phyloP scores from a whole-genome alignment of 208 protist genomes.

The Kentomonas sorsogonicus region DNA sequence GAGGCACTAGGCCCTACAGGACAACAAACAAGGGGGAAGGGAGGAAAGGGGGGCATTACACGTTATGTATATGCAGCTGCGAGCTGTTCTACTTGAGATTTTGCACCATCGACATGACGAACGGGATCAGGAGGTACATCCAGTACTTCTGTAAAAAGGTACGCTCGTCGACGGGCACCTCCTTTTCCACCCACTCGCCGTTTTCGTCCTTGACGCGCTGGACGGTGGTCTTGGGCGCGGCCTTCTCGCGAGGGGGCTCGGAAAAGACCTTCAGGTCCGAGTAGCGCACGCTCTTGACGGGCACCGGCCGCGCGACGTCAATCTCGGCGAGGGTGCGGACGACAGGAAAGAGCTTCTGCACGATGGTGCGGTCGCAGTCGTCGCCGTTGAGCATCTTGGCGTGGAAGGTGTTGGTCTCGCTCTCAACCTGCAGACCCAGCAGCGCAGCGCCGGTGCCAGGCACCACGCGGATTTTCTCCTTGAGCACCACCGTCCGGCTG shows the following conservation, averaged over 20 bases:
- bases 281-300: constrained; percentile 55
- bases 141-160: constrained; percentile 89
- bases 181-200: constrained; percentile 57
- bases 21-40: too few species aligned
- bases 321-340: constrained; percentile 47
- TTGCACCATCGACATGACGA: constrained; percentile 64
- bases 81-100: constrained; percentile 30
- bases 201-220: constrained; percentile 38
- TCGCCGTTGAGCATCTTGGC: constrained; percentile 79
- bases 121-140: constrained; percentile 65
- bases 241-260: constrained; percentile 7
- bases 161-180: constrained; percentile 60
- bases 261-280: constrained; percentile 47
- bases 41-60: too few species aligned
- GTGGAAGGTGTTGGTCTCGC: constrained; percentile 83
- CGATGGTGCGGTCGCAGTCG: constrained; percentile 77
- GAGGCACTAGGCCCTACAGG: too few species aligned
- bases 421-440: constrained; percentile 64
- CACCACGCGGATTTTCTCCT: constrained; percentile 57
- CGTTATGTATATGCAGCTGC: too few species aligned
- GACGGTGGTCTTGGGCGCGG: constrained; percentile 22
- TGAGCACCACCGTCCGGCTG: constrained; percentile 60
- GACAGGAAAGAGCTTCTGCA: constrained; percentile 74
- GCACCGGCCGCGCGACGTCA: constrained; percentile 29
- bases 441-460: constrained; percentile 46